Evolutionary conservation across 2,329 filamentous ascomycete genomes (phyloP).

Genomic region (Curvularia lunata): DNA sequence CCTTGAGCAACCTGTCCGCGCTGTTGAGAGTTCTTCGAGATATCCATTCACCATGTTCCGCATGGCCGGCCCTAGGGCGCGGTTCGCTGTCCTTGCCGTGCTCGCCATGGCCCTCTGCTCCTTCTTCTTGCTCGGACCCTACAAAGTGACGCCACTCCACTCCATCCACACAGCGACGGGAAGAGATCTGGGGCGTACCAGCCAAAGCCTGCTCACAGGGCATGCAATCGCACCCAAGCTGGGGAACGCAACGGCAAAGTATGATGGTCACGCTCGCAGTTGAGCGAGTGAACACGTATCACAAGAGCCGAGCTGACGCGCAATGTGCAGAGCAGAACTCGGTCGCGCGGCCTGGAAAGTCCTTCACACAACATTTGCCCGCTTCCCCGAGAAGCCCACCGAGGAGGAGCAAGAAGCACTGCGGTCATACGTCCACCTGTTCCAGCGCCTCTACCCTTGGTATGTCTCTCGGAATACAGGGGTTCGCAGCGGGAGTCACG

Average conservation of each 20-base stretch:
- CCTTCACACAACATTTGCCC: constrained; percentile 70
- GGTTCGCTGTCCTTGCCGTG: constrained; percentile 56
- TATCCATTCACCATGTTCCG: constrained; percentile 35
- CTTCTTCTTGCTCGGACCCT: constrained; percentile 65
- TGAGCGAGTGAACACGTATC: constrained; percentile 10
- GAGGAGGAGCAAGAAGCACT: constrained; percentile 66
- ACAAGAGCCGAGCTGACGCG: constrained; percentile 28
- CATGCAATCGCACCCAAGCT: constrained; percentile 80
- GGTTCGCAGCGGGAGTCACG: constrained; percentile 26
- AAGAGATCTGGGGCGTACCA: constrained; percentile 26
- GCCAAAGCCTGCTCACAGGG: constrained; percentile 60
- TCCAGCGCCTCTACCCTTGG: constrained; percentile 70
- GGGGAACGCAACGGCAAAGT: constrained; percentile 80
- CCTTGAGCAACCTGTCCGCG: not conserved
- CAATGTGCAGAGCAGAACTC: constrained; percentile 61
- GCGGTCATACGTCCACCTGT: constrained; percentile 67
- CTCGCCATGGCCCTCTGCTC: constrained; percentile 63
- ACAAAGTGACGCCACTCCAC: constrained; percentile 52
- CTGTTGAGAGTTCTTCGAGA: constrained; percentile 2
- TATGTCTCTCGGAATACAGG: constrained; percentile 42
- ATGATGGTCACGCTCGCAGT: constrained; percentile 28
- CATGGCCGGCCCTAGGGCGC: constrained; percentile 37
- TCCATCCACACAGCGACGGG: constrained; percentile 26
- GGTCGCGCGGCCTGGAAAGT: constrained; percentile 71
- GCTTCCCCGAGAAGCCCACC: constrained; percentile 68